Evolutionary conservation across 2,329 filamentous ascomycete genomes (phyloP).

Genomic region (Sporothrix phasma): DNA sequence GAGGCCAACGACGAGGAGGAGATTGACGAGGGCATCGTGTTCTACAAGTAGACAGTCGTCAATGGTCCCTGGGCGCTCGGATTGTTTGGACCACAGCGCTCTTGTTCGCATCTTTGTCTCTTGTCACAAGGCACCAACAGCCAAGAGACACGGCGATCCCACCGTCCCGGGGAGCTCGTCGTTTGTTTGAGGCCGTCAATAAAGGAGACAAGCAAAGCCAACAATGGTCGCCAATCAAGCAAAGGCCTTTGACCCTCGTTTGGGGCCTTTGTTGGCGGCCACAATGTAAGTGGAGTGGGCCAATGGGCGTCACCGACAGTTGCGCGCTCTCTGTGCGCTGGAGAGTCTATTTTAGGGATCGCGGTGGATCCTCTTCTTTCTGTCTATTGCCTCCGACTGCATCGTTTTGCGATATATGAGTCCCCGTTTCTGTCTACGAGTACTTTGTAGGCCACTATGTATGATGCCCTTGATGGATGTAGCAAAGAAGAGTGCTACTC

Average conservation of each 20-base stretch:
- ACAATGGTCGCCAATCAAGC: background rate
- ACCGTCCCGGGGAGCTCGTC: too few relatives aligned
- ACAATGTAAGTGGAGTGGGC: conserved; percentile 7
- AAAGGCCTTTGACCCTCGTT: background rate
- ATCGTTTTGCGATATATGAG: too few relatives aligned
- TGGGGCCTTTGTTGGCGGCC: conserved; percentile 5
- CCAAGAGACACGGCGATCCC: too few relatives aligned
- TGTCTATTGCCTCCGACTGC: too few relatives aligned
- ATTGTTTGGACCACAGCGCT: background rate
- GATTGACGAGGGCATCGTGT: background rate
- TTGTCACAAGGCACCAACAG: too few relatives aligned
- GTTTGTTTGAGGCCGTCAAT: background rate
- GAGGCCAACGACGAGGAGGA: background rate
- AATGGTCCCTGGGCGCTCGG: background rate
- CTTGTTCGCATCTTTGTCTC: too few relatives aligned
- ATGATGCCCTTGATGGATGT: background rate
- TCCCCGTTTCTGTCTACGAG: background rate
- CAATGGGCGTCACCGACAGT: background rate
- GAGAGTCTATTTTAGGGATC: background rate
- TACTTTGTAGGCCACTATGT: background rate
- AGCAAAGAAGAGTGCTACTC: too few relatives aligned
- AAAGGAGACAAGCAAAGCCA: background rate
- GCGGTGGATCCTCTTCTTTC: background rate
- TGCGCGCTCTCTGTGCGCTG: background rate
- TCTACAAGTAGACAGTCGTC: background rate